A percentile compares a stretch with the other conserved stretches of the same genome.
phyloP scores from a whole-genome alignment of 495 filamentous ascomycete genomes.

The Lasiosphaeris hirsuta region DNA sequence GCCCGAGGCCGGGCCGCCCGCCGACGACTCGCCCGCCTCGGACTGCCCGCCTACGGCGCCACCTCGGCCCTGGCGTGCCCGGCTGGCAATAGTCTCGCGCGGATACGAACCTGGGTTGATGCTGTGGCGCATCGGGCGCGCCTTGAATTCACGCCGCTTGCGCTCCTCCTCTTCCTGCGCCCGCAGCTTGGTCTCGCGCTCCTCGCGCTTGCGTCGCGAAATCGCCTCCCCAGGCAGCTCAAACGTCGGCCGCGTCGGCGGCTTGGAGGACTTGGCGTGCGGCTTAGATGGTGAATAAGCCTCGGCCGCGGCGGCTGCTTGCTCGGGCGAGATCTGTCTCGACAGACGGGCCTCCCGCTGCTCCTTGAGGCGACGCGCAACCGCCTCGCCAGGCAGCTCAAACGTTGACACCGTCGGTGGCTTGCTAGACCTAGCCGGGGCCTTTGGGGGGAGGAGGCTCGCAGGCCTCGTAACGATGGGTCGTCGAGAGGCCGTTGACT shows the following conservation, averaged over 20 bases:
- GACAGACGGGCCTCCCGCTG: constrained; percentile 48
- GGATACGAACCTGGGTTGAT: constrained; percentile 35
- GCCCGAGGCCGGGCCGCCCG: neutral
- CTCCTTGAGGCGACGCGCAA: constrained; percentile 59
- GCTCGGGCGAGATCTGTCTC: constrained; percentile 30
- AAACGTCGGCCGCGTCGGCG: constrained; percentile 61
- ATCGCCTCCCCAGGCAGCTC: constrained; percentile 71
- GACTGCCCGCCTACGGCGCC: constrained; percentile 8
- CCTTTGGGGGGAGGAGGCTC: constrained; percentile 46
- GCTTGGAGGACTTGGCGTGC: constrained; percentile 55
- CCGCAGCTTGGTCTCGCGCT: constrained; percentile 60
- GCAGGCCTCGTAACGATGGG: constrained; percentile 31
- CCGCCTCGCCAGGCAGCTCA: constrained; percentile 67
- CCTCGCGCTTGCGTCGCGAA: constrained; percentile 64
- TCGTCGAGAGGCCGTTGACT: constrained; percentile 18
- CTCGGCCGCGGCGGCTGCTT: constrained; percentile 24
- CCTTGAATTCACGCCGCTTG: constrained; percentile 60
- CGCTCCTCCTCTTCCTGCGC: constrained; percentile 58
- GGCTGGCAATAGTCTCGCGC: constrained; percentile 56
- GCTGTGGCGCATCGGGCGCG: constrained; percentile 53
- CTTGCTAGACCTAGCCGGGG: constrained; percentile 55
- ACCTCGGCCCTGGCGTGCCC: constrained; percentile 50
- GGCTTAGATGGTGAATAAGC: constrained; percentile 37
- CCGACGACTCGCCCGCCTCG: too few relatives aligned
- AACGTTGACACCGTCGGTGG: constrained; percentile 63